A percentile compares a stretch with the other conserved stretches of the same genome.
These are phyloP conservation scores for Acer campestre DNA, from an alignment of 345 rosid genomes.

Conservation along the genomic window DNA sequence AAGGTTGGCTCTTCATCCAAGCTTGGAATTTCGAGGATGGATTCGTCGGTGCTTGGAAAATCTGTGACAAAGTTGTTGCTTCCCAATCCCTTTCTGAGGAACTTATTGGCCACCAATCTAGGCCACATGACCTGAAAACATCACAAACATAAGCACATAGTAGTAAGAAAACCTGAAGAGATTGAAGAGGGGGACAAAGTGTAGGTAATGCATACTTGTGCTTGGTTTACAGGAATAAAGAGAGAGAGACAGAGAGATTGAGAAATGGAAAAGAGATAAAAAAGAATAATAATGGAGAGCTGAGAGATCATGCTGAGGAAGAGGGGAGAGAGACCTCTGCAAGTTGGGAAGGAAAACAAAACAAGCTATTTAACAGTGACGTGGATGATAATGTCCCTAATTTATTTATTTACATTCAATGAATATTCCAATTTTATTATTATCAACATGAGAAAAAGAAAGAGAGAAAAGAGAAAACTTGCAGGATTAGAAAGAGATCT, in stretches of 20 bases:
- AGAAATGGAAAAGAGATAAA: conserved; percentile 30
- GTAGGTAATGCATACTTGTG: conserved; percentile 40
- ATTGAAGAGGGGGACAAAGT: not conserved
- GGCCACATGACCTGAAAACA: conserved; percentile 71
- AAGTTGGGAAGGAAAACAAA: conserved; percentile 42
- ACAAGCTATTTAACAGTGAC: conserved; percentile 34
- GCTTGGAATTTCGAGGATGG: conserved; percentile 33
- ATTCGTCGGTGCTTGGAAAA: conserved; percentile 45
- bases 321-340: conserved; percentile 50
- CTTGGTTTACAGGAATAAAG: conserved; percentile 42
- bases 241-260: conserved; percentile 18
- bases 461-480: not conserved
- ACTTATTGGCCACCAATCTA: conserved; percentile 68
- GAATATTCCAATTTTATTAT: not conserved
- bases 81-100: conserved; percentile 61
- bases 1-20: conserved; percentile 32
- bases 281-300: conserved; percentile 20
- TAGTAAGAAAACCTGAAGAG: not conserved
- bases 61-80: conserved; percentile 81
- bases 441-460: not conserved
- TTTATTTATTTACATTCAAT: not conserved
- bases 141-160: not conserved
- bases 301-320: conserved; percentile 34
- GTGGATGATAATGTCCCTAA: conserved; percentile 34
- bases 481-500: conserved; percentile 14